Base-by-base conservation (phyloP, 805 yeast species). In the Ogataea polymorpha region DNA sequence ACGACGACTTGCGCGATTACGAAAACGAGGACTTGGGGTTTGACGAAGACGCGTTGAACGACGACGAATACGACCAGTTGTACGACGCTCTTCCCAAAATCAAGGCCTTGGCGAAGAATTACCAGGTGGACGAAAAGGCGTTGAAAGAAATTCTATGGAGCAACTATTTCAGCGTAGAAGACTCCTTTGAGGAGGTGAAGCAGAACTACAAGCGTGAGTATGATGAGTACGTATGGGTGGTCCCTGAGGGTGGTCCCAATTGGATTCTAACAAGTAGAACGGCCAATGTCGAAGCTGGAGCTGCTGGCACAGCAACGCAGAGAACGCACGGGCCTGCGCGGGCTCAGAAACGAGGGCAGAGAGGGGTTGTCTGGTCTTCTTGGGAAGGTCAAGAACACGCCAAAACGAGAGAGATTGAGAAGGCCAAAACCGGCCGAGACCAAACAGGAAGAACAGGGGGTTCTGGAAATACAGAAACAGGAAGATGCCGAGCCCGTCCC, bases 141-240 rank as follows among this genome's bases (percentile, higher is more conserved):
- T 59, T 83, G 45, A 75, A 79, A 51, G 82, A 79, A 48, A 64
- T 77, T 0, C 64, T 84, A 9, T 82, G 81, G 73, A 67, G 66
- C 48, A 76, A 78, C 50, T 80, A 80, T 55, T 74, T 74, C 54
- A 79, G 75, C 31, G 53, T 79, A 4, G 76, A 72, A 4, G 71
- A 71, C 10, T 59, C 86, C 0, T 49, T 80, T 6, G 67, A 62
- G 23, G 81, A 79, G 43, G 56, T 75, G 34, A 70, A 69, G 43
- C 50, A 42, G n/a, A 44, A 52, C 35, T 61, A 42, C 44, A 58
- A 58, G 45, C 51, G 58, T 49, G 54, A 49, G 64, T 59, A 51
- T 44, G 14, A 5, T 10, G 21, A 12, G 42, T 39, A 39, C 26
- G 42, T 39, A 34, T 21, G 42, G 33, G 26, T 29, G 17, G 18